phyloP scores from a whole-genome alignment of 371 early-diverging fungal species.

The Rhizopus delemar region DNA sequence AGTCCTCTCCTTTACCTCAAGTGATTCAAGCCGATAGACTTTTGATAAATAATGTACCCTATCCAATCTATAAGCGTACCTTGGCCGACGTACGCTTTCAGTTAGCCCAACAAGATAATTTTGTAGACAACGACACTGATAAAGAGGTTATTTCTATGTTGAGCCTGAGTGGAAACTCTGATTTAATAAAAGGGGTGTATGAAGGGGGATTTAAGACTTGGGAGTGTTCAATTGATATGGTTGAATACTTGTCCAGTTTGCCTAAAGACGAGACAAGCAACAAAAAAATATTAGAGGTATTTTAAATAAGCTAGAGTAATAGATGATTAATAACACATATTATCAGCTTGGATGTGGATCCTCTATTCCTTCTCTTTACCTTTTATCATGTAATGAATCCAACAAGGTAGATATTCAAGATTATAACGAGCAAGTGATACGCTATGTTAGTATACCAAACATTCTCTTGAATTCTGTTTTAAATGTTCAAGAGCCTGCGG shows the following conservation, averaged over 20 bases:
- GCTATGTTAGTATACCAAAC: conserved; percentile 88
- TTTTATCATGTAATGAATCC: conserved; percentile 53
- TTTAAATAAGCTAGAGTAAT: background rate
- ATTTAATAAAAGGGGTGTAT: conserved; percentile 84
- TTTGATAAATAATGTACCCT: conserved; percentile 24
- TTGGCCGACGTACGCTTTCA: conserved; percentile 84
- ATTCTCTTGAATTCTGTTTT: conserved; percentile 76
- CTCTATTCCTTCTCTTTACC: conserved; percentile 79
- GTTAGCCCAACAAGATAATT: conserved; percentile 71
- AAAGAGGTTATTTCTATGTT: conserved; percentile 51
- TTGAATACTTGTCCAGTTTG: conserved; percentile 60
- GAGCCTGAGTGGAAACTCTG: conserved; percentile 64
- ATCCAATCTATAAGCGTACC: conserved; percentile 61
- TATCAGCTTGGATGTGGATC: conserved; percentile 90
- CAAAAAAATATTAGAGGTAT: conserved; percentile 69
- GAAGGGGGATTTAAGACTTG: conserved; percentile 96
- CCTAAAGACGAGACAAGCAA: conserved; percentile 41
- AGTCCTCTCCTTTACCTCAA: conserved; percentile 39
- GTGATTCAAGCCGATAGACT: conserved; percentile 46
- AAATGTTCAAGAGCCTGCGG: conserved; percentile 31
- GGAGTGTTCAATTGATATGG: conserved; percentile 91
- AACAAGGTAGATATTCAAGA: conserved; percentile 86
- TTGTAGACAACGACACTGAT: conserved; percentile 43
- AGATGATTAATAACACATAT: background rate
- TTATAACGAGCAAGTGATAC: conserved; percentile 88